Conservation (phyloP, 208 protist species). For the Acanthamoeba sp. region DNA sequence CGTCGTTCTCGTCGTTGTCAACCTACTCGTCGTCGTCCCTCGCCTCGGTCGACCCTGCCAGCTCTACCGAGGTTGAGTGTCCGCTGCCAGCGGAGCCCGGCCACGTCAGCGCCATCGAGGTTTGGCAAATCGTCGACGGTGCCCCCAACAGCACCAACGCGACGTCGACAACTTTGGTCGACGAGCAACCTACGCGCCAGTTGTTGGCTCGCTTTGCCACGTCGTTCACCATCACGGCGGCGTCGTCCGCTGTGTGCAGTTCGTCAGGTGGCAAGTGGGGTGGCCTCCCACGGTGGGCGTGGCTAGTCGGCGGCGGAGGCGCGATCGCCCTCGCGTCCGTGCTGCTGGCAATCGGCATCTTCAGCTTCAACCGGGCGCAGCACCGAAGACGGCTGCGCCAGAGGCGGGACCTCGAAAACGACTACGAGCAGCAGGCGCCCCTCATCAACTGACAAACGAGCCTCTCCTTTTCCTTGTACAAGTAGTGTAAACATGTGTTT, state of each 20-base stretch:
- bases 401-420: not conserved
- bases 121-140: not conserved
- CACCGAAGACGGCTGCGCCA: not conserved
- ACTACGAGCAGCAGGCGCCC: not conserved
- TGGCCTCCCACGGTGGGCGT: not conserved
- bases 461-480: too few relatives aligned
- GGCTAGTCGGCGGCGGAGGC: not conserved
- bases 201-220: not conserved
- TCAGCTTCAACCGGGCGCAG: not conserved
- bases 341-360: not conserved
- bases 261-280: not conserved
- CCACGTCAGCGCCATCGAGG: not conserved
- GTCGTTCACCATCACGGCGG: not conserved
- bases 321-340: not conserved
- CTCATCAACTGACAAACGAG: not conserved
- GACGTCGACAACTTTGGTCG: not conserved
- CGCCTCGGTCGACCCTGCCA: not conserved
- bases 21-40: not conserved
- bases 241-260: not conserved
- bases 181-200: not conserved
- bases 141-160: not conserved
- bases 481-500: too few relatives aligned
- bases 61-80: not conserved
- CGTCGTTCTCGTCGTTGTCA: not conserved
- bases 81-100: not conserved